These are phyloP conservation scores for Trebouxia sp. DNA, from an alignment of 139 green algal species.

Conservation along the genomic window DNA sequence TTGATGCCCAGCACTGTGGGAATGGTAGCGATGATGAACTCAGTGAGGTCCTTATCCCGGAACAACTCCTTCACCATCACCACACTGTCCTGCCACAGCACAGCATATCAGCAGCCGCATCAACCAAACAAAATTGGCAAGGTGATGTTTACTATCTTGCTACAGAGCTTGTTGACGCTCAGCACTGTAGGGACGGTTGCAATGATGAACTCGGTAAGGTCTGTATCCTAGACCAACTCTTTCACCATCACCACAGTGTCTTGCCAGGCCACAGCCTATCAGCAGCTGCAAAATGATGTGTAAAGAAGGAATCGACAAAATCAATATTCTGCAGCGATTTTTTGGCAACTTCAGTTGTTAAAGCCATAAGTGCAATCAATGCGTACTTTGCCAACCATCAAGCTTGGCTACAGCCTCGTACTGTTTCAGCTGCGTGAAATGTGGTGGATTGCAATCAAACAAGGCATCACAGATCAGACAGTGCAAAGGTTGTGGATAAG, in stretches of 20 bases:
- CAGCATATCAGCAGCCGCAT: not conserved
- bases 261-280: constrained; percentile 34
- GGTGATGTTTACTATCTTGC: not conserved
- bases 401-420: too few species aligned
- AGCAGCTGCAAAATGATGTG: too few species aligned
- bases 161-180: constrained; percentile 72
- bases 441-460: too few species aligned
- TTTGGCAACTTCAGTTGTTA: too few species aligned
- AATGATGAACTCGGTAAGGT: constrained; percentile 95
- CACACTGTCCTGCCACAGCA: constrained; percentile 60
- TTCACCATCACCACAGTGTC: constrained; percentile 70
- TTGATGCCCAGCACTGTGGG: constrained; percentile 93
- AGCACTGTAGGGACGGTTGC: constrained; percentile 97
- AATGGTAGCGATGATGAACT: constrained; percentile 99
- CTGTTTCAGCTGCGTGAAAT: too few species aligned
- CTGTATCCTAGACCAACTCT: constrained; percentile 83
- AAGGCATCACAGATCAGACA: too few species aligned
- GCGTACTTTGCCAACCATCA: too few species aligned
- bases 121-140: not conserved
- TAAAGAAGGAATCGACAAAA: too few species aligned
- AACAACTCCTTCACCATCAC: constrained; percentile 85
- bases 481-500: too few species aligned
- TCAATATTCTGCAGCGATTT: too few species aligned
- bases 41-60: constrained; percentile 80
- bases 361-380: too few species aligned